These are phyloP conservation scores for Pythium sukuiense DNA, from an alignment of 352 stramenopile genomes.

Conservation along the genomic window DNA sequence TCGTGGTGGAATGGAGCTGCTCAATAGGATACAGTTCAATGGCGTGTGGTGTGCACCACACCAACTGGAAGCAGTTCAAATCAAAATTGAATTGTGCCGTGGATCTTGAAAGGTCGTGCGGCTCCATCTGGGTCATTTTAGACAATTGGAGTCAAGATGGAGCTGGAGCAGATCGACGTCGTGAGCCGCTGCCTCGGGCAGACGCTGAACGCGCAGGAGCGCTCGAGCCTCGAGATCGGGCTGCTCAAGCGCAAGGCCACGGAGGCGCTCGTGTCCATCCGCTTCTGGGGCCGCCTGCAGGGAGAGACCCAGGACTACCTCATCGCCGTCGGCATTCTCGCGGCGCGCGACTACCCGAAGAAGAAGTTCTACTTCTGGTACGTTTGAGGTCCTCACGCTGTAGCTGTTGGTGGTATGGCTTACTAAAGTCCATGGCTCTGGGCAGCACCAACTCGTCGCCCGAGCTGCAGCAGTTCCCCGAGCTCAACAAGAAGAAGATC, in stretches of 20 bases:
- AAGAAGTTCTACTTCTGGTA: slow-evolving; percentile 90
- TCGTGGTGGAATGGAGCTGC: neutral
- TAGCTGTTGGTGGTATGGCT: neutral
- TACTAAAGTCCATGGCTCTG: slow-evolving; percentile 6
- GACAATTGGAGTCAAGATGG: slow-evolving; percentile 35
- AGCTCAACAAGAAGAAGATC: slow-evolving; percentile 61
- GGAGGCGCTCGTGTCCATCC: slow-evolving; percentile 59
- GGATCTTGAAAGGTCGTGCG: slow-evolving; percentile 22
- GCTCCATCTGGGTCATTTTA: neutral
- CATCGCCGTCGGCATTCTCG: slow-evolving; percentile 55
- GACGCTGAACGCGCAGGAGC: slow-evolving; percentile 72
- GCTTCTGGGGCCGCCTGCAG: slow-evolving; percentile 69
- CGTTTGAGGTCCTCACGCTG: neutral
- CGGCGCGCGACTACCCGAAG: slow-evolving; percentile 63
- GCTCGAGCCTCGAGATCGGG: slow-evolving; percentile 74
- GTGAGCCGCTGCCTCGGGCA: slow-evolving; percentile 66
- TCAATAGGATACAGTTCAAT: slow-evolving; percentile 6
- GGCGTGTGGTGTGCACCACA: slow-evolving; percentile 14
- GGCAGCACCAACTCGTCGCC: slow-evolving; percentile 70
- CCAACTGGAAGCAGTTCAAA: slow-evolving; percentile 5
- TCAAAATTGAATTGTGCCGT: slow-evolving; percentile 22
- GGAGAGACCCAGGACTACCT: slow-evolving; percentile 74
- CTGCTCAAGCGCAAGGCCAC: slow-evolving; percentile 68
- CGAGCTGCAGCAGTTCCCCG: slow-evolving; percentile 78
- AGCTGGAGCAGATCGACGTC: slow-evolving; percentile 75